phyloP scores from a whole-genome alignment of 176 grass and related monocot genomes.

The Leersia perrieri region DNA sequence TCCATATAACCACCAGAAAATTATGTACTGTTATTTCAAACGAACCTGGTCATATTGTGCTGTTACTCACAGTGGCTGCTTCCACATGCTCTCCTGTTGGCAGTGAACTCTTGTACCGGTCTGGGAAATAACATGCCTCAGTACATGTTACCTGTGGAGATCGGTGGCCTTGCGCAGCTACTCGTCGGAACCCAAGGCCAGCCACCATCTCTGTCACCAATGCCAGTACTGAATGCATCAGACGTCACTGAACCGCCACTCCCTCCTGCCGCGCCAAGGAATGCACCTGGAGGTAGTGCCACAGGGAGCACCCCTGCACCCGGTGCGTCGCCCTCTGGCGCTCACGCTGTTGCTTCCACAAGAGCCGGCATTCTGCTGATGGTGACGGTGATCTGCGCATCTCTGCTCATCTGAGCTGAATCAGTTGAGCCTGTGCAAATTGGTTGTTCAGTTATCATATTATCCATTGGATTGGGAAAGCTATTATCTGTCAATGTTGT shows the following conservation, averaged over 20 bases:
- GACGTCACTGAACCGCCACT: slow-evolving; percentile 48
- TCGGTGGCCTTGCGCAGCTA: slow-evolving; percentile 18
- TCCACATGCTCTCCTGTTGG: not conserved
- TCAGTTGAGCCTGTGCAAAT: not conserved
- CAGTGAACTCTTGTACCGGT: slow-evolving; percentile 55
- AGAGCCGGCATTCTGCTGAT: slow-evolving; percentile 24
- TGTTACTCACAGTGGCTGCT: not conserved
- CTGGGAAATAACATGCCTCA: slow-evolving; percentile 34
- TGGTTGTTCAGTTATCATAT: not conserved
- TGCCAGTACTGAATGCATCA: slow-evolving; percentile 27
- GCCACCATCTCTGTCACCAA: slow-evolving; percentile 48
- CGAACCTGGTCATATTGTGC: not conserved
- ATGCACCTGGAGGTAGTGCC: not conserved
- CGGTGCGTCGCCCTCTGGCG: slow-evolving; percentile 26
- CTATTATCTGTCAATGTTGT: not conserved
- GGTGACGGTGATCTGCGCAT: not conserved
- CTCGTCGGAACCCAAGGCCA: not conserved
- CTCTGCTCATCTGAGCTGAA: slow-evolving; percentile 34
- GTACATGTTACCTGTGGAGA: slow-evolving; percentile 30
- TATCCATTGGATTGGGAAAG: not conserved
- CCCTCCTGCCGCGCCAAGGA: slow-evolving; percentile 28
- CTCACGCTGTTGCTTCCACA: not conserved
- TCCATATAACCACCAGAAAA: not conserved
- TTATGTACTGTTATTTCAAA: not conserved
- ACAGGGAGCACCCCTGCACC: not conserved